Conservation (phyloP, 352 stramenopile genomes). For the Phytophthora pistaciae region DNA sequence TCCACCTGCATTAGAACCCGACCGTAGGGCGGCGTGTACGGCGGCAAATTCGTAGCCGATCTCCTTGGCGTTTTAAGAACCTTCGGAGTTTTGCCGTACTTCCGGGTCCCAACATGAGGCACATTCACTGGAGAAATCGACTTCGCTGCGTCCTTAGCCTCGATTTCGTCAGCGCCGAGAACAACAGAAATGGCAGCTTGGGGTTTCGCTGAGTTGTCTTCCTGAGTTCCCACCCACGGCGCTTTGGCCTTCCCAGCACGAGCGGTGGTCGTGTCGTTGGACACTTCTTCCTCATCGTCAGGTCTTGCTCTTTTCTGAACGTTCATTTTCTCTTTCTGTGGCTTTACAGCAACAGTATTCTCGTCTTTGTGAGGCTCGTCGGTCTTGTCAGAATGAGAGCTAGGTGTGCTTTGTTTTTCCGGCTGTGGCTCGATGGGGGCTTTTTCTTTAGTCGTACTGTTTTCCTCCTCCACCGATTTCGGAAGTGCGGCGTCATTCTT, state of each 20-base stretch:
- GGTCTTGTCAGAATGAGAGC: not conserved
- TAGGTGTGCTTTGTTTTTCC: not conserved
- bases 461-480: slow-evolving; percentile 4
- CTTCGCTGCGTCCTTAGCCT: not conserved
- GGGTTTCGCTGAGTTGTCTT: not conserved
- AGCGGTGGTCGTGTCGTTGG: slow-evolving; percentile 5
- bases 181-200: slow-evolving; percentile 1
- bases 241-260: not conserved
- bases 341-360: not conserved
- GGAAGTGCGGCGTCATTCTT: not conserved
- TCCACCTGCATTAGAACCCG: slow-evolving; percentile 7
- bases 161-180: not conserved
- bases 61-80: slow-evolving; percentile 18
- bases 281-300: slow-evolving; percentile 7
- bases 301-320: slow-evolving; percentile 3
- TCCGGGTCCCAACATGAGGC: slow-evolving; percentile 10
- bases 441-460: not conserved
- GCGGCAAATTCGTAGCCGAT: slow-evolving; percentile 11
- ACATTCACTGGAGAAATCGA: slow-evolving; percentile 1
- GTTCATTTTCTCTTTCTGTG: slow-evolving; percentile 1
- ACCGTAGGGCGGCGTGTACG: slow-evolving; percentile 19
- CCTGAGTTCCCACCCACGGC: not conserved
- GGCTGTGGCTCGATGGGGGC: not conserved
- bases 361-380: not conserved
- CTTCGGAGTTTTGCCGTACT: slow-evolving; percentile 38